Evolutionary conservation across 257 asterid genomes (phyloP).

Genomic region (Jasminum sambac): DNA sequence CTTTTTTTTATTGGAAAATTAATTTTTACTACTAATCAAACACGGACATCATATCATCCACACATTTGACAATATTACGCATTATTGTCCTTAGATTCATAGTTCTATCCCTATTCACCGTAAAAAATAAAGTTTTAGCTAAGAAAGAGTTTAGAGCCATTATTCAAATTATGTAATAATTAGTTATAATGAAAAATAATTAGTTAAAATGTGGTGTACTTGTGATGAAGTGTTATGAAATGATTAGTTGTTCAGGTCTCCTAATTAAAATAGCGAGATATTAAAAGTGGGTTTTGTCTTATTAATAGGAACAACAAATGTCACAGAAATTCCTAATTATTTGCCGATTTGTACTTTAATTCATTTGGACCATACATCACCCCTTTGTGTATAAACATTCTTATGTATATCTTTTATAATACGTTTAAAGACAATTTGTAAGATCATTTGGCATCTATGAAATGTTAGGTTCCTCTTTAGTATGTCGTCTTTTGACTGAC

Average conservation of each 20-base stretch:
- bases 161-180: not conserved
- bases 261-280: not conserved
- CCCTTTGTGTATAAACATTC: constrained; percentile 28
- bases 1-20: too few species aligned
- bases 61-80: too few species aligned
- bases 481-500: not conserved
- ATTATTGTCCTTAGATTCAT: too few species aligned
- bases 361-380: constrained; percentile 34
- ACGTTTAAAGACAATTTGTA: not conserved
- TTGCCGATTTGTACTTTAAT: constrained; percentile 42
- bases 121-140: too few species aligned
- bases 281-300: not conserved
- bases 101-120: too few species aligned
- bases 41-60: too few species aligned
- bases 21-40: too few species aligned
- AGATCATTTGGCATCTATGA: not conserved
- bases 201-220: not conserved
- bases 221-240: constrained; percentile 15
- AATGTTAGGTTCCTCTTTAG: not conserved
- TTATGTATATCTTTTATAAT: constrained; percentile 1
- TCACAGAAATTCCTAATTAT: constrained; percentile 18
- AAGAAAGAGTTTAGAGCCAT: not conserved
- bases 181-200: not conserved
- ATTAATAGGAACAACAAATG: not conserved
- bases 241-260: constrained; percentile 29